These are phyloP conservation scores for Penicillium corylophilum DNA, from an alignment of 2,329 filamentous ascomycete genomes.

Conservation along the genomic window DNA sequence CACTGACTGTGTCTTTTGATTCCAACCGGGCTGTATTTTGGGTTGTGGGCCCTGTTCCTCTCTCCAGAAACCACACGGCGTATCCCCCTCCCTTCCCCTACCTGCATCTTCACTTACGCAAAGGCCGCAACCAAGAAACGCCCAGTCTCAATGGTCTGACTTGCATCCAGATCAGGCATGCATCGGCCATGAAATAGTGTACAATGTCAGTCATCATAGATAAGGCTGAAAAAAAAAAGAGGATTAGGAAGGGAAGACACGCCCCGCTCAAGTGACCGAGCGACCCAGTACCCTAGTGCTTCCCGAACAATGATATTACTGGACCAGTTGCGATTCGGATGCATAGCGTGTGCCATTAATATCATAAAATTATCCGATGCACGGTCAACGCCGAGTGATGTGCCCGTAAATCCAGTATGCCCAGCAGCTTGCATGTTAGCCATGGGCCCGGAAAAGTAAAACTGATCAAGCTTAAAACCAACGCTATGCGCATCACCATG, in stretches of 20 bases:
- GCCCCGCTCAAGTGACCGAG: conserved; percentile 18
- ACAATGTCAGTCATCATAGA: background rate
- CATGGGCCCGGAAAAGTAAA: conserved; percentile 20
- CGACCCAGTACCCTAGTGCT: conserved; percentile 27
- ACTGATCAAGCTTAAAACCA: no score
- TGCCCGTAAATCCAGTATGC: conserved; percentile 30
- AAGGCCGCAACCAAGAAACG: background rate
- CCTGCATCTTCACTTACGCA: background rate
- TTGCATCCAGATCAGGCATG: background rate
- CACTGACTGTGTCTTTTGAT: background rate
- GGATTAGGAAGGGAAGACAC: conserved; percentile 18
- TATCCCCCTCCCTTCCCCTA: background rate
- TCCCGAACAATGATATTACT: conserved; percentile 21
- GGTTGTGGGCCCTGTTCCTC: background rate
- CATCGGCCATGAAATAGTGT: background rate
- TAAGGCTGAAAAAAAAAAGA: background rate
- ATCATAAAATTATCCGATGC: conserved; percentile 24
- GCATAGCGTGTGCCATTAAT: conserved; percentile 26
- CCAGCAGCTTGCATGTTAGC: conserved; percentile 23
- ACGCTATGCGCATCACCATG: no score
- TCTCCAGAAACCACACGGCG: background rate
- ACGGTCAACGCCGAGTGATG: conserved; percentile 26
- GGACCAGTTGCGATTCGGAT: conserved; percentile 25
- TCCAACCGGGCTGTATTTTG: background rate
- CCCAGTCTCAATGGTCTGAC: background rate